phyloP scores from a whole-genome alignment of 176 grass and related monocot genomes.

The Carex parvula region DNA sequence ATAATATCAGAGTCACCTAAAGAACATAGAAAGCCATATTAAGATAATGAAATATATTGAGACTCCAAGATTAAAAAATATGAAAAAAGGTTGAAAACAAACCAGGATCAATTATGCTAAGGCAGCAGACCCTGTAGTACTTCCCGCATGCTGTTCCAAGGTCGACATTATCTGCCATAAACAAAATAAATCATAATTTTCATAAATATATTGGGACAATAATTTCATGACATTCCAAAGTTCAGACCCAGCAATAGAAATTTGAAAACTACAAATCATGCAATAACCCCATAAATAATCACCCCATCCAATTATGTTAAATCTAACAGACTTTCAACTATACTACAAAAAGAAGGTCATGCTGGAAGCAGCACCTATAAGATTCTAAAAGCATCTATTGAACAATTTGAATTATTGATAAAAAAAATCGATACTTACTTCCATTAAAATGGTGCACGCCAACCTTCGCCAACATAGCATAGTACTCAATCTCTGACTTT shows the following conservation, averaged over 20 bases:
- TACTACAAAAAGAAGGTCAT: neutral
- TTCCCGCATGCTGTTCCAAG: constrained; percentile 93
- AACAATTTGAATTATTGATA: neutral
- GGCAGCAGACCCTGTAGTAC: constrained; percentile 89
- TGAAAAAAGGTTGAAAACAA: neutral
- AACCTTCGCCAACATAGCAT: constrained; percentile 91
- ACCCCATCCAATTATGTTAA: too few relatives aligned
- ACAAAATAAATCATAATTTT: neutral
- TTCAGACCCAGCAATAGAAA: neutral
- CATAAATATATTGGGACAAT: neutral
- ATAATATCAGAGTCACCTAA: constrained; percentile 98
- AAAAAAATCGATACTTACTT: constrained; percentile 46
- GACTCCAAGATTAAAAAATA: neutral
- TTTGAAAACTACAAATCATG: neutral
- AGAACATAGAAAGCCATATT: neutral
- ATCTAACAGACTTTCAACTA: neutral
- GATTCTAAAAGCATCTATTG: neutral
- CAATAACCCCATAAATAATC: neutral
- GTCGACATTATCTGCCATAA: constrained; percentile 80
- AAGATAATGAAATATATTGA: neutral
- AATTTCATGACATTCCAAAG: neutral
- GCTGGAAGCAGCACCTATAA: neutral
- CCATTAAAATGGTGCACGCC: constrained; percentile 93
- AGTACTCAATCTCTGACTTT: constrained; percentile 98
- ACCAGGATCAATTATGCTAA: constrained; percentile 95